These are phyloP conservation scores for Mucor racemosus DNA, from an alignment of 371 early-diverging fungal genomes.

Conservation along the genomic window DNA sequence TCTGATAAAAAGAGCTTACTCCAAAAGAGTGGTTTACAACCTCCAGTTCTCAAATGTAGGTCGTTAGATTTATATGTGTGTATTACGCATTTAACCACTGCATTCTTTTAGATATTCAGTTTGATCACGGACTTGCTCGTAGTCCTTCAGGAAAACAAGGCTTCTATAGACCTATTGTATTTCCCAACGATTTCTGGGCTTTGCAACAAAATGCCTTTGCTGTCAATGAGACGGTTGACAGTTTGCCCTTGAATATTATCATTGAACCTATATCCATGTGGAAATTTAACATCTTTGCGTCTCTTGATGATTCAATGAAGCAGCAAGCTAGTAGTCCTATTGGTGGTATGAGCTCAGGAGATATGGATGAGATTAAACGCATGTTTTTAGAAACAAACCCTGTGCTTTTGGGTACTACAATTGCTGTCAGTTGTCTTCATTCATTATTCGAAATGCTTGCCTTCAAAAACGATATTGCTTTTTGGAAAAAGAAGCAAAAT, in stretches of 20 bases:
- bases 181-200: slow-evolving; percentile 89
- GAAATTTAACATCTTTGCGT: slow-evolving; percentile 76
- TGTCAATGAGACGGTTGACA: slow-evolving; percentile 77
- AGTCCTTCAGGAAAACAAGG: slow-evolving; percentile 46
- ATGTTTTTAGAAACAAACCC: slow-evolving; percentile 94
- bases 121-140: slow-evolving; percentile 38
- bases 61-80: not conserved
- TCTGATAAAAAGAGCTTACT: slow-evolving; percentile 48
- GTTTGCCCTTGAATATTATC: slow-evolving; percentile 71
- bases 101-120: slow-evolving; percentile 47
- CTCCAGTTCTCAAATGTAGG: slow-evolving; percentile 57
- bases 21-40: slow-evolving; percentile 58
- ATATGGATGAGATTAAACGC: slow-evolving; percentile 74
- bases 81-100: not conserved
- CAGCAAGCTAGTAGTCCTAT: slow-evolving; percentile 69
- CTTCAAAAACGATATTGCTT: slow-evolving; percentile 93
- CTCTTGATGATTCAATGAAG: slow-evolving; percentile 65
- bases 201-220: slow-evolving; percentile 71
- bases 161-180: slow-evolving; percentile 77
- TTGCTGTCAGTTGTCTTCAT: slow-evolving; percentile 82
- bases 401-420: slow-evolving; percentile 75
- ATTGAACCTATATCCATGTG: slow-evolving; percentile 73
- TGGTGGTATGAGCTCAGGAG: slow-evolving; percentile 63
- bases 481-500: slow-evolving; percentile 87
- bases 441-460: slow-evolving; percentile 92